These are phyloP conservation scores for Coprinopsis marcescibilis DNA, from an alignment of 768 basidiomycete species.

Conservation along the genomic window DNA sequence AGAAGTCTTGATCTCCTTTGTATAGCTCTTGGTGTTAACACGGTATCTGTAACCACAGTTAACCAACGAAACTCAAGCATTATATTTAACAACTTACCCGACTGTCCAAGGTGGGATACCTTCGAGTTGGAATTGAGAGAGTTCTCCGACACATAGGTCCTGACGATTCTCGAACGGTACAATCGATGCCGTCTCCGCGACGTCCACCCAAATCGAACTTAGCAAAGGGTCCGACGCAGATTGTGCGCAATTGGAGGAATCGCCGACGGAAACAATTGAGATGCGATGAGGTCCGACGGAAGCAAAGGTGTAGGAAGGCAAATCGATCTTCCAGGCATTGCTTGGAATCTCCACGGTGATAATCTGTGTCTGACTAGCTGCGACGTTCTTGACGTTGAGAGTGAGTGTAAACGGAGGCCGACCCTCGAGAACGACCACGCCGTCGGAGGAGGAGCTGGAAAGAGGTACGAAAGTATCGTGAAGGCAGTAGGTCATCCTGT, in stretches of 20 bases:
- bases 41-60: constrained; percentile 51
- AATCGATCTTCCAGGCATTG: constrained; percentile 63
- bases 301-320: constrained; percentile 65
- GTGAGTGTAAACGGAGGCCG: constrained; percentile 80
- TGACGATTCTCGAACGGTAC: constrained; percentile 72
- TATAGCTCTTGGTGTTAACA: constrained; percentile 68
- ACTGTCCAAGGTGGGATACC: constrained; percentile 93
- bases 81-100: constrained; percentile 42
- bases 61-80: background rate
- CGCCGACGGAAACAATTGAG: constrained; percentile 69
- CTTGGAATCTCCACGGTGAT: constrained; percentile 46
- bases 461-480: constrained; percentile 58
- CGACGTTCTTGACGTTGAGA: constrained; percentile 72
- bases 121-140: constrained; percentile 87
- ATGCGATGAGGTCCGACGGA: constrained; percentile 81
- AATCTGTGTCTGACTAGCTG: constrained; percentile 56
- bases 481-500: constrained; percentile 69
- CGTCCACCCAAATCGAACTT: constrained; percentile 77
- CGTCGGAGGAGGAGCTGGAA: constrained; percentile 49
- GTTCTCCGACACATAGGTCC: constrained; percentile 88
- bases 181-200: constrained; percentile 95
- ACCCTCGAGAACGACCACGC: constrained; percentile 68
- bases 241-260: constrained; percentile 80
- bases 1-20: constrained; percentile 70
- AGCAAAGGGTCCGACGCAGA: constrained; percentile 54